Evolutionary conservation across 768 basidiomycete species (phyloP).

Genomic region (Mycena maculata): DNA sequence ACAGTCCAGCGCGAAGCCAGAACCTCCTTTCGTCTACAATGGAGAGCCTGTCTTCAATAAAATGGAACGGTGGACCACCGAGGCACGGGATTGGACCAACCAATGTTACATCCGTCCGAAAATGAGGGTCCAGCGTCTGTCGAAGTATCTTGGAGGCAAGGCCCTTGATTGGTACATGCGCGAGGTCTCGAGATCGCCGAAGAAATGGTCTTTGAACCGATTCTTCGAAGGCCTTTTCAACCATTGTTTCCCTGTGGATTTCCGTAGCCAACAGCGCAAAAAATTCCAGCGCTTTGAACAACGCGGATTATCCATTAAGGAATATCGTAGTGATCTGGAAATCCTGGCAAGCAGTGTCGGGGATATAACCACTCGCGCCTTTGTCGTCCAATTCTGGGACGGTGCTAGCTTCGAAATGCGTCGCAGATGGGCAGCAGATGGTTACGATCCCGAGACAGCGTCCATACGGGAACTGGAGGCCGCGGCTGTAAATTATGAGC

Average conservation of each 20-base stretch:
- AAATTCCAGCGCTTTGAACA: constrained; percentile 30
- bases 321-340: constrained; percentile 20
- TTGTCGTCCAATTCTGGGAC: no score
- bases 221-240: constrained; percentile 31
- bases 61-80: constrained; percentile 23
- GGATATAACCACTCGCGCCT: no score
- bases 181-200: constrained; percentile 5
- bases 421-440: no score
- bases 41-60: no score
- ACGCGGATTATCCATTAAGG: constrained; percentile 18
- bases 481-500: no score
- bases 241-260: constrained; percentile 29
- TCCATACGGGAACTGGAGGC: no score
- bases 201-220: constrained; percentile 16
- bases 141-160: background rate
- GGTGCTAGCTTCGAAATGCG: no score
- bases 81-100: constrained; percentile 18
- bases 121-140: background rate
- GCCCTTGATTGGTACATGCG: constrained; percentile 28
- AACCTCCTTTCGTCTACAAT: no score
- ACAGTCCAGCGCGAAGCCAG: no score
- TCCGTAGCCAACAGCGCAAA: constrained; percentile 28
- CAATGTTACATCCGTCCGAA: constrained; percentile 6
- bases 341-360: no score
- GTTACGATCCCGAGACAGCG: no score